phyloP scores from a whole-genome alignment of 139 green algal genomes.

The Bryopsis sp. region DNA sequence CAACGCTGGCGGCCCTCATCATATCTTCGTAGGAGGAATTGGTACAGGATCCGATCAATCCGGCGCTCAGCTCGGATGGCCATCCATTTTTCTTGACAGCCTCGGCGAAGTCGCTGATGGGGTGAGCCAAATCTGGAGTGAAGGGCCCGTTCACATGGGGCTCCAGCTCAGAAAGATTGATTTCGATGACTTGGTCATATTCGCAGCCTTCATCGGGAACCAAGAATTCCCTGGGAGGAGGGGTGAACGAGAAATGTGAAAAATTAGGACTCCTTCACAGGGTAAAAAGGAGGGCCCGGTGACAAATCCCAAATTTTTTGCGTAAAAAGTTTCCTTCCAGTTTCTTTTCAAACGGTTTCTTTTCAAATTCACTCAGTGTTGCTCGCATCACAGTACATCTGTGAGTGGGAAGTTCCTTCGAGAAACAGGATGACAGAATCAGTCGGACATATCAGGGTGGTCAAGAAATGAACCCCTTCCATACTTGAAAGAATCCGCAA shows the following conservation, averaged over 20 bases:
- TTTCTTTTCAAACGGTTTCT: too few relatives aligned
- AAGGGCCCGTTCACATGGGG: constrained; percentile 92
- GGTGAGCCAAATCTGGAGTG: constrained; percentile 82
- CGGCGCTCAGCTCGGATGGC: constrained; percentile 69
- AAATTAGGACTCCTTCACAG: too few relatives aligned
- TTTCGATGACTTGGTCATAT: constrained; percentile 93
- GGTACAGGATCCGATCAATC: constrained; percentile 88
- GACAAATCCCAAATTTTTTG: too few relatives aligned
- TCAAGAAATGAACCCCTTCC: constrained; percentile 3
- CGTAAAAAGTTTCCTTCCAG: too few relatives aligned
- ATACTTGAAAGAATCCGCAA: constrained; percentile 67
- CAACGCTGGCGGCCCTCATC: constrained; percentile 67
- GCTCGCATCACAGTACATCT: too few relatives aligned
- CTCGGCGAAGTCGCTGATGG: constrained; percentile 71
- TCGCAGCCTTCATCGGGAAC: constrained; percentile 58
- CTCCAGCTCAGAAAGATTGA: constrained; percentile 87
- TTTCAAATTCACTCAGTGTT: too few relatives aligned
- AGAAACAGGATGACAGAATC: too few relatives aligned
- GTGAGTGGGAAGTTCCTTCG: too few relatives aligned
- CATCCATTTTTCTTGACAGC: constrained; percentile 61
- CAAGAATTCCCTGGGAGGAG: constrained; percentile 68
- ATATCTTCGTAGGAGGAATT: constrained; percentile 95
- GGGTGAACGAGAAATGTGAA: too few relatives aligned
- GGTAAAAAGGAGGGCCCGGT: too few relatives aligned
- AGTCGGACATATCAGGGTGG: background rate